Conservation (phyloP, 2,329 filamentous ascomycete genomes). For the Neofusicoccum umdonicola region DNA sequence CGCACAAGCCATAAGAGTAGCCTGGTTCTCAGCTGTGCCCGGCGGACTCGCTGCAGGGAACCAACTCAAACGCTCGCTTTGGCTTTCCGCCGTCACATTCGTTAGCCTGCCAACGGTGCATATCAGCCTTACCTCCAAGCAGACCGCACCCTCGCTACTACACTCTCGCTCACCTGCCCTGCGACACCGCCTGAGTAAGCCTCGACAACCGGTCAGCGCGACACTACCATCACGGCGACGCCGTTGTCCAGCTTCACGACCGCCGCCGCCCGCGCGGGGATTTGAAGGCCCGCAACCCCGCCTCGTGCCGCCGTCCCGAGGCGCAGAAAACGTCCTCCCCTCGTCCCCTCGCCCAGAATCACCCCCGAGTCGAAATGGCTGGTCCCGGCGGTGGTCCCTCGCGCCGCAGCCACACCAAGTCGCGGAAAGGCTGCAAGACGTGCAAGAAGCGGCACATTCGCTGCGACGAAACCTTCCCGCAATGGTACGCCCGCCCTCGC, state of each 20-base stretch:
- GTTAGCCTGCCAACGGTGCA: slow-evolving; percentile 18
- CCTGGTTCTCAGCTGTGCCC: slow-evolving; percentile 33
- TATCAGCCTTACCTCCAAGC: slow-evolving; percentile 17
- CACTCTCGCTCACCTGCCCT: slow-evolving; percentile 7
- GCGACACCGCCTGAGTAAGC: slow-evolving; percentile 5
- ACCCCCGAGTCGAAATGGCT: slow-evolving; percentile 62
- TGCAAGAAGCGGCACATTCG: slow-evolving; percentile 97
- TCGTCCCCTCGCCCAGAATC: slow-evolving; percentile 3
- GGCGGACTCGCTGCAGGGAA: slow-evolving; percentile 30
- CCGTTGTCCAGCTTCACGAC: slow-evolving; percentile 10
- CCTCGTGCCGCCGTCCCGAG: slow-evolving; percentile 7
- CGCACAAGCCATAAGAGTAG: slow-evolving; percentile 22
- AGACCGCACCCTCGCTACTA: slow-evolving; percentile 3
- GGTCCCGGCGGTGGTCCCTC: slow-evolving; percentile 93
- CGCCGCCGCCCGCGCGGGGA: not conserved
- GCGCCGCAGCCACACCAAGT: slow-evolving; percentile 92
- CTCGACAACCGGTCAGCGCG: not conserved
- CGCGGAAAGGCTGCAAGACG: slow-evolving; percentile 94
- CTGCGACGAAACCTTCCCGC: slow-evolving; percentile 95
- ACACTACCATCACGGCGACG: slow-evolving; percentile 11
- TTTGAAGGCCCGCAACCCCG: slow-evolving; percentile 9
- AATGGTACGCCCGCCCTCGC: slow-evolving; percentile 65
- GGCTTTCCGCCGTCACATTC: slow-evolving; percentile 33
- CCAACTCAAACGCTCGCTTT: slow-evolving; percentile 27
- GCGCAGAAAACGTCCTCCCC: slow-evolving; percentile 2